phyloP scores from a whole-genome alignment of 441 rosid species.

The Rhodomyrtus psidioides region DNA sequence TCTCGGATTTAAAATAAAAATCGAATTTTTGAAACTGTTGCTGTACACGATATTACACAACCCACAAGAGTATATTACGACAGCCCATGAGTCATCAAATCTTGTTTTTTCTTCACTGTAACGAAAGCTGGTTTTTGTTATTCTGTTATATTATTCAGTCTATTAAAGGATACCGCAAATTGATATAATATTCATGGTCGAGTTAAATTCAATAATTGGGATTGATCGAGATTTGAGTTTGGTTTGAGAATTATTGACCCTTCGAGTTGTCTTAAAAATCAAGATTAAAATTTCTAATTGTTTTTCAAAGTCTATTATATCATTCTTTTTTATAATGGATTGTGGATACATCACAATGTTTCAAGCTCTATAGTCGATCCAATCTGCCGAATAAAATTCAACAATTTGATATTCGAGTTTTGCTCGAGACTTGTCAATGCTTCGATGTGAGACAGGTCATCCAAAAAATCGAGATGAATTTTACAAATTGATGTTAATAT shows the following conservation, averaged over 20 bases:
- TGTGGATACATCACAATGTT: rapidly evolving
- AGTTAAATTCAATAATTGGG: neutral
- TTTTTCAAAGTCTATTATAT: neutral
- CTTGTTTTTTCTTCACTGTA: neutral
- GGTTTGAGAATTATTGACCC: rapidly evolving
- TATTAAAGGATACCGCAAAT: neutral
- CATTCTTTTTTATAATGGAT: neutral
- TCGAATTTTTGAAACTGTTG: neutral
- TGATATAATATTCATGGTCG: rapidly evolving
- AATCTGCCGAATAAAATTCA: neutral
- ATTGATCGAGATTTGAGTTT: neutral
- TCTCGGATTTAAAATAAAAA: neutral
- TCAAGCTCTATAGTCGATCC: neutral
- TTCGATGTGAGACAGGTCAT: neutral
- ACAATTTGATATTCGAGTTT: neutral
- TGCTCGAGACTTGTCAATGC: neutral
- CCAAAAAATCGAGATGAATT: neutral
- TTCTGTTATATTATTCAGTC: neutral
- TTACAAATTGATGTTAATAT: neutral
- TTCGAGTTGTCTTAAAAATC: neutral
- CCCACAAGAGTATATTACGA: neutral
- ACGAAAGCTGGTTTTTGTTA: too few species aligned
- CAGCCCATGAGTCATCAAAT: neutral
- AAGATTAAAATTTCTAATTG: neutral
- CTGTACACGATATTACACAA: neutral